Base-by-base conservation (phyloP, 2,329 filamentous ascomycete genomes). In the Colletotrichum tamarilloi region DNA sequence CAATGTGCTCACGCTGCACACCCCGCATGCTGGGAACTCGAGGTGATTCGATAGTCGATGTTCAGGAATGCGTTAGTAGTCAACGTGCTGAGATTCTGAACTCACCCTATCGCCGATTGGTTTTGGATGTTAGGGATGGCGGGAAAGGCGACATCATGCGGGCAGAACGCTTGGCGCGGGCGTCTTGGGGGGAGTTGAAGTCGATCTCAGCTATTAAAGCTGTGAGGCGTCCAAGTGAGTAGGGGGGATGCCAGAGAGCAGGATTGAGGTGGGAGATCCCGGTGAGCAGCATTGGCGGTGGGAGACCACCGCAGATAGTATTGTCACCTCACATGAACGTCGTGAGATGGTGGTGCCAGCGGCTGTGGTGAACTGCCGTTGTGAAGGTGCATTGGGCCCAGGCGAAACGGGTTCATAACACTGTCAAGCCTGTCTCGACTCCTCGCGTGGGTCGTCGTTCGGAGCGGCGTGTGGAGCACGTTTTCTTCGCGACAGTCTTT, bases 321-420 rank as follows among this genome's bases (percentile, higher is more conserved):
- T 55, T 68, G 63, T 56, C 59, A 68, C 42, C 64, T 58, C 58
- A 72, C 42, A 53, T 72, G 56, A 35, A 71, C 28, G 56, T 59
- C 30, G 62, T 72, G 72, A 68, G 72, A 73, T 72, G 62, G 72
- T 63, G 72, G 68, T 74, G 68, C 63, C 68, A 72, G 55, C 32
- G 57, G 57, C 49, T 71, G 60, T 38, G 19, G 57, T 73, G 49
- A 22, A 49, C 57, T 67, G 62, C 46, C 46, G 28, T 69, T 53
- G 38, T 24, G 38, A 49, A 24, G 56, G 56, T 35, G 57, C 26
- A 49, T 26, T 38, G 8, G 62, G 56, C 30, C 55, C 62, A 62
- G 57, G 28, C 57, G 57, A 62, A 53, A 55, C 65, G 52, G n/a
- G 16, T 59, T 68, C 58, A 62, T 30, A 59, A 72, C 58, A 38